phyloP scores from a whole-genome alignment of 176 grass and related monocot genomes.

The Eleusine indica region DNA sequence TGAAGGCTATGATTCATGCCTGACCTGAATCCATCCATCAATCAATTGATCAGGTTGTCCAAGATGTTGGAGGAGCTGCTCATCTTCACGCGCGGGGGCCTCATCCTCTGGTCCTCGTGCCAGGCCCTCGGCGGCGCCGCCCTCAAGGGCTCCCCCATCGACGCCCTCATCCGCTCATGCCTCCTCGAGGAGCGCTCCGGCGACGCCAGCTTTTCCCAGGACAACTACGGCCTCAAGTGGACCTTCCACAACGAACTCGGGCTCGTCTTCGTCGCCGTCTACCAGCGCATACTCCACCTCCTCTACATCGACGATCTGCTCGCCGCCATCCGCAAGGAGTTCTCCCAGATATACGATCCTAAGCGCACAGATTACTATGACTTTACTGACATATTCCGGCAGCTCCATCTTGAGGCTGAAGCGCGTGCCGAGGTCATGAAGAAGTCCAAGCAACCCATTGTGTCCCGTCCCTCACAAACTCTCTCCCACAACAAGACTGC shows the following conservation, averaged over 20 bases:
- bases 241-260: conserved; percentile 92
- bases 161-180: conserved; percentile 90
- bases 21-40: no score
- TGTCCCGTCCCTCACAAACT: not conserved
- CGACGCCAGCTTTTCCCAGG: conserved; percentile 68
- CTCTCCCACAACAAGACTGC: not conserved
- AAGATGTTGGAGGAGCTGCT: conserved; percentile 95
- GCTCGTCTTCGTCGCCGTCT: conserved; percentile 90
- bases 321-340: conserved; percentile 62
- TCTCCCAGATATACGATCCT: conserved; percentile 63
- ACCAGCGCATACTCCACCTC: conserved; percentile 87
- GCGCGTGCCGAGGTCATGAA: conserved; percentile 82
- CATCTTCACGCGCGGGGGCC: conserved; percentile 89
- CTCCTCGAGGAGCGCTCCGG: conserved; percentile 93
- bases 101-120: conserved; percentile 96
- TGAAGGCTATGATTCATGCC: no score
- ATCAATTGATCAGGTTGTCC: no score
- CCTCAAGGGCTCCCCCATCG: conserved; percentile 89
- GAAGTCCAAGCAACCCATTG: conserved; percentile 50
- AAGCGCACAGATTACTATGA: conserved; percentile 46
- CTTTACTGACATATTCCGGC: conserved; percentile 69
- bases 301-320: conserved; percentile 91
- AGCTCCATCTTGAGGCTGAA: conserved; percentile 88
- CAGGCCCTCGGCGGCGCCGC: conserved; percentile 51
- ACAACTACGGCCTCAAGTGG: conserved; percentile 86